Evolutionary conservation across 768 basidiomycete genomes (phyloP).

Genomic region (Tricholomella constricta): DNA sequence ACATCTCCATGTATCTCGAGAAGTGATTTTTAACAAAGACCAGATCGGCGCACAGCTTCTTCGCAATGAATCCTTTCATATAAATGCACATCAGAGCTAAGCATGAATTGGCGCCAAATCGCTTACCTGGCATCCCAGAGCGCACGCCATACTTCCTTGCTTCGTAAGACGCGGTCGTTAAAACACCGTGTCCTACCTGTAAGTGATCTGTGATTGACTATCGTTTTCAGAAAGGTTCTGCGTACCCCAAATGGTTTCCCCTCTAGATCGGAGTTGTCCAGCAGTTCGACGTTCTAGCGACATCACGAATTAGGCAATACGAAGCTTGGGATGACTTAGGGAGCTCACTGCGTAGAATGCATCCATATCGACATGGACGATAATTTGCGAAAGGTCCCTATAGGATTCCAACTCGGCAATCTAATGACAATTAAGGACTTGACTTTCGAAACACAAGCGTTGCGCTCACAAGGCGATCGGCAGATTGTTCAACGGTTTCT

Average conservation of each 20-base stretch:
- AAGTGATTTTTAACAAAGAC: constrained; percentile 64
- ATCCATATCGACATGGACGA: constrained; percentile 97
- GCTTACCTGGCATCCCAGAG: constrained; percentile 91
- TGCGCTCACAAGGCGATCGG: constrained; percentile 67
- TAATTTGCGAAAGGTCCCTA: constrained; percentile 78
- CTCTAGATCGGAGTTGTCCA: constrained; percentile 60
- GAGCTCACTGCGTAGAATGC: constrained; percentile 73
- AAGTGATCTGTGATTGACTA: constrained; percentile 16
- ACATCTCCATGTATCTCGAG: constrained; percentile 69
- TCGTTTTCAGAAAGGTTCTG: constrained; percentile 15
- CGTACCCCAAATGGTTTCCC: constrained; percentile 76
- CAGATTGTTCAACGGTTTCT: constrained; percentile 64
- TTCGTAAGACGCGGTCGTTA: constrained; percentile 90
- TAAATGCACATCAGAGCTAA: neutral
- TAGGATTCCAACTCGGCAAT: constrained; percentile 70
- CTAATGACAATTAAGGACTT: constrained; percentile 32
- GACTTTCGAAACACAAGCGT: neutral
- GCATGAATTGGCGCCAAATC: neutral
- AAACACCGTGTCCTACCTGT: constrained; percentile 78
- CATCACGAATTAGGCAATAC: neutral
- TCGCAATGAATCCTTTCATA: constrained; percentile 79
- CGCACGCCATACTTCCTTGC: constrained; percentile 89
- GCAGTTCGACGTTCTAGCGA: constrained; percentile 64
- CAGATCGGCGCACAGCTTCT: constrained; percentile 90
- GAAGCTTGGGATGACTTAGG: neutral